Base-by-base conservation (phyloP, 306 rosid species). In the Corylus heterophylla region DNA sequence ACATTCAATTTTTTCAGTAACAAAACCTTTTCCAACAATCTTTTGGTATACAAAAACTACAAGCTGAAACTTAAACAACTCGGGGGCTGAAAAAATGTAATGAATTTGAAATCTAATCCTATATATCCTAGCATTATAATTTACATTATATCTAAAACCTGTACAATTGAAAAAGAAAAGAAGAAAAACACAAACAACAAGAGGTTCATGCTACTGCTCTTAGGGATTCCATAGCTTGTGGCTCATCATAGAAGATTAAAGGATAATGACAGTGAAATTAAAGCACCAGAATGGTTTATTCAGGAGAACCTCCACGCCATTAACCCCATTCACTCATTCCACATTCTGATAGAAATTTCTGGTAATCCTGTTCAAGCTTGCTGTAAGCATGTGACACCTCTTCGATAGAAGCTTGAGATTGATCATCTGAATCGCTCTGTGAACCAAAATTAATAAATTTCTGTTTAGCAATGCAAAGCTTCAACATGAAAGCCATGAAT, bases 281-380 rank as follows among this genome's bases (percentile, higher is more conserved):
- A n/a, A 7, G 50, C 13, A 3, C 47, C 5, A 1, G 49, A 39
- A 18, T 4, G 42, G 39, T 5, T 72, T 50, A 76, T 71, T 78
- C 62, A 47, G 78, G 51, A 49, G 84, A 66, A 72, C 79, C 87
- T 51, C 84, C 84, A 17, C 82, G 82, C 87, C 87, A 80, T 18
- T 80, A 59, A 49, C 84, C 84, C 59, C 47, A 80, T 48, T 84
- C 75, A 72, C 74, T 80, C 69, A 84, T 69, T 74, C 87, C 87
- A 74, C 87, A 80, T 42, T 80, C 75, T 58, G 85, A 52, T 49
- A 84, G 74, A 74, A 84, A 84, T 56, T 74, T 81, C 56, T 77
- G 54, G 63, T 84, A 84, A 44, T 80, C 87, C 17, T 52, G 82
- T 47, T 84, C 87, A 66, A 84, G 82, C 76, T 80, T 76, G 69